These are phyloP conservation scores for Nakaseomyces nivariensis DNA, from an alignment of 1,139 yeast species.

Conservation along the genomic window DNA sequence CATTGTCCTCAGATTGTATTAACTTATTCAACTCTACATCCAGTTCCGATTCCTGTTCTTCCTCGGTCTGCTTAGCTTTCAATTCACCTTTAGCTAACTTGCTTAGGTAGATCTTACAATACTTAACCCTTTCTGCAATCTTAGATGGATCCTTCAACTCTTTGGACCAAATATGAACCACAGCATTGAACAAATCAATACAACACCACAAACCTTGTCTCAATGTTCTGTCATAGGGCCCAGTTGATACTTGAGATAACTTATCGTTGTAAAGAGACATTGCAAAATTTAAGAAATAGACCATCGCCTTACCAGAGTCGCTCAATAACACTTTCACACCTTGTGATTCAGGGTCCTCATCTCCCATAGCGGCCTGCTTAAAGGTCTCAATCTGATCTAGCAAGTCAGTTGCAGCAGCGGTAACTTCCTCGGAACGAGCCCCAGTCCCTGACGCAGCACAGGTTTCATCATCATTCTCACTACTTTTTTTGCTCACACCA, in stretches of 20 bases:
- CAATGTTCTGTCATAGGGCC: conserved; percentile 16
- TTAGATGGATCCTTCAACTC: conserved; percentile 6
- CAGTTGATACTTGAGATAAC: conserved; percentile 17
- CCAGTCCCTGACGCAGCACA: background rate
- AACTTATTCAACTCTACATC: background rate
- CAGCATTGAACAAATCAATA: conserved; percentile 21
- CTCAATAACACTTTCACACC: conserved; percentile 11
- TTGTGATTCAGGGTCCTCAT: conserved; percentile 10
- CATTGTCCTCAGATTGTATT: background rate
- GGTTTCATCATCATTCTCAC: background rate
- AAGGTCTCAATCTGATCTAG: conserved; percentile 23
- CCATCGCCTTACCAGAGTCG: conserved; percentile 24
- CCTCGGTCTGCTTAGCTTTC: conserved; percentile 3
- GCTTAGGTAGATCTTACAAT: conserved; percentile 22
- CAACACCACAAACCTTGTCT: conserved; percentile 27
- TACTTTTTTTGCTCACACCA: background rate
- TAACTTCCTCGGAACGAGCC: conserved; percentile 17
- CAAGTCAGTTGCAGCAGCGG: conserved; percentile 17
- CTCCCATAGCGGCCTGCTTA: conserved; percentile 11
- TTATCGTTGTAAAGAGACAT: conserved; percentile 26
- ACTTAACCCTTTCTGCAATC: conserved; percentile 21
- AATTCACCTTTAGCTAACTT: conserved; percentile 21
- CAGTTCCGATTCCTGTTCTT: background rate
- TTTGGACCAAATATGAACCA: conserved; percentile 22
- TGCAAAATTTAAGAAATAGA: conserved; percentile 22